Percentiles rank a stretch among this genome's conserved stretches.
Evolutionary conservation across 345 rosid genomes (phyloP).

Genomic region (Ceriops tagal): DNA sequence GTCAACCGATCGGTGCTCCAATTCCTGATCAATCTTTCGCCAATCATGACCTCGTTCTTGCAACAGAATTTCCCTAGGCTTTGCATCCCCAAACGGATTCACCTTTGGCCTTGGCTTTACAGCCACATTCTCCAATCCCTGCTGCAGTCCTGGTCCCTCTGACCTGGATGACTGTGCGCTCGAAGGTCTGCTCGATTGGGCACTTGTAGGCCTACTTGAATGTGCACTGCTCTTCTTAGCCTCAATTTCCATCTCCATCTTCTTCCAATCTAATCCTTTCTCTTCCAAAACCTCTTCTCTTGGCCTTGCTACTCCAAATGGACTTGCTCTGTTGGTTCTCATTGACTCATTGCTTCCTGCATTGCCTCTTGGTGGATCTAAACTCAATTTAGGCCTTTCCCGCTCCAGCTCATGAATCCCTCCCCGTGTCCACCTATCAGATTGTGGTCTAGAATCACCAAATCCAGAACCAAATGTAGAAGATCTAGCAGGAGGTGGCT

Average conservation of each 20-base stretch:
- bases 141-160: conserved; percentile 48
- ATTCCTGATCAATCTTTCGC: conserved; percentile 84
- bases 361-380: conserved; percentile 60
- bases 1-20: conserved; percentile 82
- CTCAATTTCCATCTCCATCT: conserved; percentile 70
- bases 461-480: conserved; percentile 65
- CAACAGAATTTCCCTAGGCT: conserved; percentile 89
- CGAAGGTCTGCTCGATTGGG: conserved; percentile 90
- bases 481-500: conserved; percentile 42
- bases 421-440: conserved; percentile 64
- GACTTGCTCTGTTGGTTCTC: conserved; percentile 64
- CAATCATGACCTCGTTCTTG: conserved; percentile 85
- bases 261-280: conserved; percentile 93
- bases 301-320: conserved; percentile 91
- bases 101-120: conserved; percentile 70
- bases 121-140: conserved; percentile 48
- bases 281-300: conserved; percentile 90
- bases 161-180: conserved; percentile 83
- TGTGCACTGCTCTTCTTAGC: conserved; percentile 48
- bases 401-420: conserved; percentile 29
- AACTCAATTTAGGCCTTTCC: conserved; percentile 60
- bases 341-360: conserved; percentile 36
- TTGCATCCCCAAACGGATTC: conserved; percentile 96
- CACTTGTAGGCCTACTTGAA: conserved; percentile 77
- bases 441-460: conserved; percentile 50